Evolutionary conservation across 495 filamentous ascomycete genomes (phyloP).

Genomic region (Daldinia concentrica): DNA sequence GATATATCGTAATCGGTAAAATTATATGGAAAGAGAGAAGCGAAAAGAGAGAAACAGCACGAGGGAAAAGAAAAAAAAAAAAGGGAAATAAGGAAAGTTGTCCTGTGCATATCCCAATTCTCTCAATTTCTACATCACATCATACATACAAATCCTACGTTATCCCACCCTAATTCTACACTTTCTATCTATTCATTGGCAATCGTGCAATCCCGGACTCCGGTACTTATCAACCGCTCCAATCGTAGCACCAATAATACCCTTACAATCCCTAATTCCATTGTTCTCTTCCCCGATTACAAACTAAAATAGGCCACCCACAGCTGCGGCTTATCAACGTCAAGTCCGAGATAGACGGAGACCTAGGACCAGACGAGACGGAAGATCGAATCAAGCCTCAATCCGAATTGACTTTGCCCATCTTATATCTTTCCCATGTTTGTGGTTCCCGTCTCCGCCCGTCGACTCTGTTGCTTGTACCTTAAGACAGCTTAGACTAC

Average conservation of each 20-base stretch:
- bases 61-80: neutral
- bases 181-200: constrained; percentile 28
- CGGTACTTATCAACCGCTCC: constrained; percentile 37
- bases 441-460: constrained; percentile 1
- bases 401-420: constrained; percentile 16
- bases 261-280: constrained; percentile 12
- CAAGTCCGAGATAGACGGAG: constrained; percentile 28
- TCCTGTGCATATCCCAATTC: constrained; percentile 3
- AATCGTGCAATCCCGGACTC: constrained; percentile 22
- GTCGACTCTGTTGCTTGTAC: neutral
- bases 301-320: constrained; percentile 37
- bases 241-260: constrained; percentile 18
- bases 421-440: neutral
- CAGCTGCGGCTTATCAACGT: constrained; percentile 36
- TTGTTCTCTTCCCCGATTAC: constrained; percentile 32
- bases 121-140: neutral
- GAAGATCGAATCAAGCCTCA: constrained; percentile 17
- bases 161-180: constrained; percentile 34
- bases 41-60: neutral
- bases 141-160: constrained; percentile 32
- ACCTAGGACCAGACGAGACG: neutral
- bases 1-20: constrained; percentile 17
- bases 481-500: constrained; percentile 3
- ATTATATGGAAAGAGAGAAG: constrained; percentile 10
- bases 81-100: constrained; percentile 7